Evolutionary conservation across 2,329 filamentous ascomycete species (phyloP).

Genomic region (Neurospora sp.): DNA sequence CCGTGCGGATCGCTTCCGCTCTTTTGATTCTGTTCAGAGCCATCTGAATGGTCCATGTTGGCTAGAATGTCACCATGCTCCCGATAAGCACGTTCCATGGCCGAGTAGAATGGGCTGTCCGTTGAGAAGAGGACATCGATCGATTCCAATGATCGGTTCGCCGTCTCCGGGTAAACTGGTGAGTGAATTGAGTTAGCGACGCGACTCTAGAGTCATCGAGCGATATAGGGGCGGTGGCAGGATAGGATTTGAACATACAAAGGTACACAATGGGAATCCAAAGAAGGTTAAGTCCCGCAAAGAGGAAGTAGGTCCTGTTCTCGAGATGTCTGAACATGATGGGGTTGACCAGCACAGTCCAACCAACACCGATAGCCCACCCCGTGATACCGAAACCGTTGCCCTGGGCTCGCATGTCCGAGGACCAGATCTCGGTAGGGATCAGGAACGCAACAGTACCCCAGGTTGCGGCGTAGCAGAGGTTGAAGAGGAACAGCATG

Average conservation of each 20-base stretch:
- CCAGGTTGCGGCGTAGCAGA: slow-evolving; percentile 41
- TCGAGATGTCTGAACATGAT: slow-evolving; percentile 40
- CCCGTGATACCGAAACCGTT: slow-evolving; percentile 50
- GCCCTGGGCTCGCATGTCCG: slow-evolving; percentile 46
- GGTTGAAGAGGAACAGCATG: slow-evolving; percentile 41
- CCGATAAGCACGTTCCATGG: slow-evolving; percentile 33
- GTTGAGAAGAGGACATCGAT: slow-evolving; percentile 40
- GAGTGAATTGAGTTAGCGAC: slow-evolving; percentile 7
- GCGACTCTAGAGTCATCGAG: neutral
- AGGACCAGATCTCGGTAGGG: slow-evolving; percentile 47
- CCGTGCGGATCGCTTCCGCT: neutral
- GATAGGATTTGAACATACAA: slow-evolving; percentile 16
- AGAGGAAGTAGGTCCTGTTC: slow-evolving; percentile 41
- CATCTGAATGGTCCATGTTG: slow-evolving; percentile 24
- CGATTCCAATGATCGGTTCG: slow-evolving; percentile 38
- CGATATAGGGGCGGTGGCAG: neutral
- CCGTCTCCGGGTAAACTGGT: slow-evolving; percentile 32
- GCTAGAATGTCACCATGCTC: slow-evolving; percentile 27
- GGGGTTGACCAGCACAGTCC: slow-evolving; percentile 42
- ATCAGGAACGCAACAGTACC: slow-evolving; percentile 38
- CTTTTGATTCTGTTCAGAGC: neutral
- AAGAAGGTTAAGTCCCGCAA: slow-evolving; percentile 39
- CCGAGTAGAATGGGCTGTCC: slow-evolving; percentile 32
- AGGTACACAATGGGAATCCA: slow-evolving; percentile 41
- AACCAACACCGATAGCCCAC: slow-evolving; percentile 48